Evolutionary conservation across 2,329 filamentous ascomycete species (phyloP), one percentile per base, ranked within the genome.

Genomic region (Curvularia sp.): DNA sequence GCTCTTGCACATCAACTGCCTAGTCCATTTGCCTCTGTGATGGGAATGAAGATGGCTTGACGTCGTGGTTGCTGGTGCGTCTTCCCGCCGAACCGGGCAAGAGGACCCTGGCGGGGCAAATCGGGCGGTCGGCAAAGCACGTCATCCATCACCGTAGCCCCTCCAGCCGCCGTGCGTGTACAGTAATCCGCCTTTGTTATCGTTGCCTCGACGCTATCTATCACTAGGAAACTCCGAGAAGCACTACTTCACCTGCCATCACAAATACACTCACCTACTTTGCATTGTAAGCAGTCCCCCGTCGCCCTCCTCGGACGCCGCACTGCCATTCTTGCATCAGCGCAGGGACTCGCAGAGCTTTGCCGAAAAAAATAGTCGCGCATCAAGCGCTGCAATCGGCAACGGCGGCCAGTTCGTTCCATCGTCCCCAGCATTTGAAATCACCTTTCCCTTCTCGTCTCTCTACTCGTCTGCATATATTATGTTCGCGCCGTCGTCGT

Each of bases 401-500:
- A 59, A 63, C 51, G 43, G 59, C 59, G 57, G 63, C 74, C 69
- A 74, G 74, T 66, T 49, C 68, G 66, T 73, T 77, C 74, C 65
- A 75, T 74, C 63, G 49, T 60, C 63, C 43, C 57, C 51, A 60
- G 63, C 68, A 71, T 76, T 75, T 74, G 69, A 71, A 76, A 75
- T 76, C 74, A 55, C 49, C 52, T 46, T 57, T 54, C 51, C 38
- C 58, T 28, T 61, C 41, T 53, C 67, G 59, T 69, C 63, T 67
- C 57, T 61, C 57, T 62, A 55, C 45, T 55, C 45, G 61, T 59
- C 57, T 70, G 68, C 67, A 67, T 73, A 77, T 74, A 73, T 62
- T 67, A 80, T 80, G 77, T 78, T 78, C 64, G 70, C 75, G 59
- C 64, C 73, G 51, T 68, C 75, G 57, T 68, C 74, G 52, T 67